Evolutionary conservation across 495 filamentous ascomycete genomes (phyloP), one percentile per base, ranked within the genome.

Genomic region (Penicillium lividum): DNA sequence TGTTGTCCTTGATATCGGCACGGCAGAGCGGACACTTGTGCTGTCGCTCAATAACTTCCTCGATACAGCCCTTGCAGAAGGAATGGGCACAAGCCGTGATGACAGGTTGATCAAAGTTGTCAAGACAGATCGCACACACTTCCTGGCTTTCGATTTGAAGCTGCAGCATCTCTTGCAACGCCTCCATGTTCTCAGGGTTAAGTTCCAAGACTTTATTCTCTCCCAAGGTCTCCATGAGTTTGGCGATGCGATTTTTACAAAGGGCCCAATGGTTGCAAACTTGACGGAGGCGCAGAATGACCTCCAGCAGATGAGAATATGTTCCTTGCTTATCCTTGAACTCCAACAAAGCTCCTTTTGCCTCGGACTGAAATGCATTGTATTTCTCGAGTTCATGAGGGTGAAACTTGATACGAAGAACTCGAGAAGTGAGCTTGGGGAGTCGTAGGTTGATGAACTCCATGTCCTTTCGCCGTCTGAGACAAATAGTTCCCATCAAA

Each of bases 21-120:
- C 93, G 89, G 68, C 93, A 97, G 81, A 96, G 87, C 7, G 93
- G 93, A 58, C 93, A 97, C 71, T 89, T 91, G 44, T 88, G 81
- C 65, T 95, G 90, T 18, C 84, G 80, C 48, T 90, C 84, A 54
- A 97, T 89, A 33, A 91, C 90, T 54, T 83, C 83, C 55, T 86
- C 79, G 58, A 97, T 92, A 67, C 93, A 97, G 25, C 77, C 74
- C 27, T 76, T 75, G 57, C 90, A 90, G 70, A 91, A 97, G 8
- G 87, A 75, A 70, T 97, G 93, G 30, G 90, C 92, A 73, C 93
- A 97, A 34, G 86, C 83, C 3, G 93, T 97, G 58, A 97, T 96
- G 47, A 93, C 84, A 0, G 93, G 93, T 25, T 83, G 77, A 9
- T 86, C 83, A 4, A 96, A 72, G 1, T 76, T 70, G 11, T 96